Evolutionary conservation across 139 green algal species (phyloP), one percentile per base, ranked within the genome.

Genomic region (Coccomyxa sp.): DNA sequence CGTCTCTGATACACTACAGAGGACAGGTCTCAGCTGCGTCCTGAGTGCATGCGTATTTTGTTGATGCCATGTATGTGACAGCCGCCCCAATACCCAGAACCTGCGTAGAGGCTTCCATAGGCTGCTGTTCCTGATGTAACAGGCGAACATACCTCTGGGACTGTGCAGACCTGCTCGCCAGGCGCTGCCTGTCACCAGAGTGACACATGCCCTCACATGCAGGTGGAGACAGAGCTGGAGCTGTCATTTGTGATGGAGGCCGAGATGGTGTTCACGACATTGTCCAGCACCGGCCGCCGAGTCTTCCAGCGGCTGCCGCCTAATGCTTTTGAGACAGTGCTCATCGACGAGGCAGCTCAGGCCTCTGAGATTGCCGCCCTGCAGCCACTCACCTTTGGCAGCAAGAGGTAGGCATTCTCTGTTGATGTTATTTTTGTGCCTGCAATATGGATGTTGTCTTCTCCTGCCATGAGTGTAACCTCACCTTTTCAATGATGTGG

Each of bases 341-440:
- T 99, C 27, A 93, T 99, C 50, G 96, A 99, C 74, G 96, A 99
- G 87, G 96, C 96, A 18, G 94, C 91, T 31, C 92, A 98, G 86
- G 89, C 93, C 0, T 87, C 85, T 3, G 95, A 98, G 86, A 78
- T 98, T 35, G 92, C 91, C 7, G 78, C 88, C 8, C 83, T 99
- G 78, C 91, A 97, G 77, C 89, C 95, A 0, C 86, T 98, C 76
- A 83, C 86, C n/a, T 90, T 94, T 68, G 91, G 91, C 18, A 89
- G 86, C 39, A 79, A 80, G 73, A 87, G 77, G 86, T 94, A 82
- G n/a, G n/a, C n/a, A n/a, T n/a, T n/a, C n/a, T n/a, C n/a, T n/a
- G n/a, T n/a, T n/a, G n/a, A n/a, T n/a, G n/a, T n/a, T n/a, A n/a
- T n/a, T n/a, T n/a, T n/a, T n/a, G n/a, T n/a, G n/a, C n/a, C n/a